These are phyloP conservation scores for Euphorbia tirucalli DNA, from an alignment of 345 rosid genomes.

Conservation along the genomic window DNA sequence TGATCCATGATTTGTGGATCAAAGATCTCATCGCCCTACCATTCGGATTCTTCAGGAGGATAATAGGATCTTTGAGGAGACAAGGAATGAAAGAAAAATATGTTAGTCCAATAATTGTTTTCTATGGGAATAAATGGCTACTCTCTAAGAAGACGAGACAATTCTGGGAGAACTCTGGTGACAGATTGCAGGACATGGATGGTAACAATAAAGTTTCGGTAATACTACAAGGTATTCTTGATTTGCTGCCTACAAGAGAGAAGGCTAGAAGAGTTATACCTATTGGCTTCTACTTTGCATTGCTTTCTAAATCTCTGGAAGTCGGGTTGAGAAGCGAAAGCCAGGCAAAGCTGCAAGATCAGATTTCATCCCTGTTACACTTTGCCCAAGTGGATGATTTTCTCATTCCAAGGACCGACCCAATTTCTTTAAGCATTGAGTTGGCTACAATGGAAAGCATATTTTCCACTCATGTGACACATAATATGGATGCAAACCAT, in stretches of 20 bases:
- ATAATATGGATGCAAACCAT: slow-evolving; percentile 30
- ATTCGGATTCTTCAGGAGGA: slow-evolving; percentile 63
- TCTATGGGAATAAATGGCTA: slow-evolving; percentile 60
- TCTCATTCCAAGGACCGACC: slow-evolving; percentile 40
- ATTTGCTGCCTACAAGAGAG: slow-evolving; percentile 51
- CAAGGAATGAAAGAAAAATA: slow-evolving; percentile 87
- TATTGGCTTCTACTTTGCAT: slow-evolving; percentile 65
- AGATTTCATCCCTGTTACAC: slow-evolving; percentile 50
- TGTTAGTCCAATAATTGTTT: slow-evolving; percentile 57
- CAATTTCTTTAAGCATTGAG: slow-evolving; percentile 46
- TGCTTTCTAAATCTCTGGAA: slow-evolving; percentile 50
- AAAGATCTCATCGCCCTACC: slow-evolving; percentile 70
- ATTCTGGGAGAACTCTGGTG: slow-evolving; percentile 39
- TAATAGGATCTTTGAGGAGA: slow-evolving; percentile 66
- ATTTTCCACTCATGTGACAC: slow-evolving; percentile 45
- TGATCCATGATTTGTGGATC: slow-evolving; percentile 63
- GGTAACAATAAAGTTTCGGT: slow-evolving; percentile 23
- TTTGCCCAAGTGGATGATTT: slow-evolving; percentile 52
- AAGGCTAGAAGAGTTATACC: slow-evolving; percentile 53
- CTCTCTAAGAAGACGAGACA: slow-evolving; percentile 42
- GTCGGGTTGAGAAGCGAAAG: slow-evolving; percentile 40
- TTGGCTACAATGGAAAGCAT: slow-evolving; percentile 53
- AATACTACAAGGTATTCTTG: slow-evolving; percentile 51
- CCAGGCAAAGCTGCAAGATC: slow-evolving; percentile 48
- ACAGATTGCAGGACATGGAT: slow-evolving; percentile 15